phyloP scores from a whole-genome alignment of 306 rosid species.

The Mimosa bimucronata region DNA sequence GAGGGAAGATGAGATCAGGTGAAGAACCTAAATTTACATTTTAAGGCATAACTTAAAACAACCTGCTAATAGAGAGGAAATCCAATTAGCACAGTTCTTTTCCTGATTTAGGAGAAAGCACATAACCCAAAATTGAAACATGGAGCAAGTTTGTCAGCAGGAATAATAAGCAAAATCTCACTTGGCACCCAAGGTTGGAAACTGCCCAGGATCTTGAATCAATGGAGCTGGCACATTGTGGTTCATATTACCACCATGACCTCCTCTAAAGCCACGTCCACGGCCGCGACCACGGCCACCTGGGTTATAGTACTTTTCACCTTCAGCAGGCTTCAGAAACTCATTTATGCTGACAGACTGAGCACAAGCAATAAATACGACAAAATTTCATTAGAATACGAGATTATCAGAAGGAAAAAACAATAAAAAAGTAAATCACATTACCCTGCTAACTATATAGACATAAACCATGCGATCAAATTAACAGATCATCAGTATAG shows the following conservation, averaged over 20 bases:
- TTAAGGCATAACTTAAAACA: constrained; percentile 36
- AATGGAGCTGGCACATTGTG: constrained; percentile 68
- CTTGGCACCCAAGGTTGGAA: constrained; percentile 95
- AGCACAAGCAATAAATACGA: background rate
- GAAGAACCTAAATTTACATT: constrained; percentile 63
- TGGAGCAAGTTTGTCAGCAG: constrained; percentile 33
- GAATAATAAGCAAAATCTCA: constrained; percentile 56
- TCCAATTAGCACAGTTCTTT: constrained; percentile 44
- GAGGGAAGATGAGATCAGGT: constrained; percentile 37
- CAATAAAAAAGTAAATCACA: background rate
- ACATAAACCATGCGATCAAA: background rate
- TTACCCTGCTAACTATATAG: background rate
- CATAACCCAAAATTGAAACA: constrained; percentile 57
- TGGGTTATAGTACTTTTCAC: constrained; percentile 65
- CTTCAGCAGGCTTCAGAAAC: constrained; percentile 92
- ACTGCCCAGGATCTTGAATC: constrained; percentile 86
- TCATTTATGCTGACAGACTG: constrained; percentile 85
- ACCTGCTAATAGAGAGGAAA: constrained; percentile 35
- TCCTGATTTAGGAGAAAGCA: constrained; percentile 50
- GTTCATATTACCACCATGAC: constrained; percentile 47
- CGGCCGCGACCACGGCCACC: constrained; percentile 89
- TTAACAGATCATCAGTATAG: background rate
- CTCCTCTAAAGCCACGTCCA: constrained; percentile 75
- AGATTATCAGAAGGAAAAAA: background rate
- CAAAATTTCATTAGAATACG: background rate